Evolutionary conservation across 2,329 filamentous ascomycete species (phyloP).

Genomic region (Gnomoniopsis smithogilvyi): DNA sequence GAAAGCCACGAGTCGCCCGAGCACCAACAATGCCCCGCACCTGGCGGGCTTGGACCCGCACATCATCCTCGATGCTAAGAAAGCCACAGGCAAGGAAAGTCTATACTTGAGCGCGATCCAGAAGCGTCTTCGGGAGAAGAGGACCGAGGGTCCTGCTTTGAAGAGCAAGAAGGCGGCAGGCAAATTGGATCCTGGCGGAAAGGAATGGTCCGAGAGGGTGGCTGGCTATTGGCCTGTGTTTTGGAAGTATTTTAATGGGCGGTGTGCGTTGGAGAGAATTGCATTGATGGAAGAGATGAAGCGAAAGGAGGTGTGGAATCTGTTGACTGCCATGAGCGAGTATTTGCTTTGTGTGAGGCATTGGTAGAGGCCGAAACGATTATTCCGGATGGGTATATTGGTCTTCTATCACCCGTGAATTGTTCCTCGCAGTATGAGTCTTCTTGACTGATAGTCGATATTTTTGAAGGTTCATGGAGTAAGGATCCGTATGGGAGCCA

Average conservation of each 20-base stretch:
- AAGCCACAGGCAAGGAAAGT: conserved; percentile 74
- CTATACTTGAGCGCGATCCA: conserved; percentile 64
- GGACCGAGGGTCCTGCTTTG: conserved; percentile 9
- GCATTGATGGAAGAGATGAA: conserved; percentile 83
- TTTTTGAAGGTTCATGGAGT: too few relatives aligned
- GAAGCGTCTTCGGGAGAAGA: conserved; percentile 38
- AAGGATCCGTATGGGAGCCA: too few relatives aligned
- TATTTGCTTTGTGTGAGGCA: conserved; percentile 66
- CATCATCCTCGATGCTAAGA: conserved; percentile 74
- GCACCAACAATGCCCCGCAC: conserved; percentile 54
- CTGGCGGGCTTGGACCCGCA: conserved; percentile 58
- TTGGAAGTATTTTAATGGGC: conserved; percentile 84
- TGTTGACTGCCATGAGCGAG: conserved; percentile 63
- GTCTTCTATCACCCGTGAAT: too few relatives aligned
- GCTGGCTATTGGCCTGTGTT: conserved; percentile 69
- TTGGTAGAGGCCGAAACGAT: conserved; percentile 47
- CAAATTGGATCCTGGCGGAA: not conserved
- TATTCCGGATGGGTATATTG: not conserved
- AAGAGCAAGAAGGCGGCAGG: not conserved
- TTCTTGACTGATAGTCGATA: too few relatives aligned
- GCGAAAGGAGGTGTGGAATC: conserved; percentile 73
- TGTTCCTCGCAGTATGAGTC: too few relatives aligned
- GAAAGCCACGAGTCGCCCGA: conserved; percentile 50
- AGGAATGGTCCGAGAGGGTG: conserved; percentile 49
- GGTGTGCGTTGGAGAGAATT: conserved; percentile 80